Evolutionary conservation across 2,329 filamentous ascomycete genomes (phyloP).

Genomic region (Hysterium pulicare): DNA sequence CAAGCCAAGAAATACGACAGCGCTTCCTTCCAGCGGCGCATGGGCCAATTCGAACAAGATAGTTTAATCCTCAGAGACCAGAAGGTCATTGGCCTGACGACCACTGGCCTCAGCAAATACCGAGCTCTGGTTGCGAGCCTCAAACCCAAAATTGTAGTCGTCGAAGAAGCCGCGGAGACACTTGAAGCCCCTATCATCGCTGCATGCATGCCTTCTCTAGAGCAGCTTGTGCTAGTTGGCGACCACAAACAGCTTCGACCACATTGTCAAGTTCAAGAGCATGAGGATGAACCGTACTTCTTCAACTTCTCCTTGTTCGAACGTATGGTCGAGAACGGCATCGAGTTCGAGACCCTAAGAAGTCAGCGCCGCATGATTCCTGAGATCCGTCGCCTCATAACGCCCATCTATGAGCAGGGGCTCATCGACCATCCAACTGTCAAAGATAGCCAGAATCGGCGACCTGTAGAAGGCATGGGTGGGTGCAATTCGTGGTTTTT

Average conservation of each 20-base stretch:
- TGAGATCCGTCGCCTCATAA: constrained; percentile 59
- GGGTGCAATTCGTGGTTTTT: constrained; percentile 60
- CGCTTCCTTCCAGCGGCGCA: constrained; percentile 52
- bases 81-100: constrained; percentile 66
- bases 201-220: constrained; percentile 58
- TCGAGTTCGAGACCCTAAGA: constrained; percentile 63
- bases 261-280: constrained; percentile 59
- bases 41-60: constrained; percentile 59
- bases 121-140: constrained; percentile 65
- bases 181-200: constrained; percentile 61
- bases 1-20: constrained; percentile 51
- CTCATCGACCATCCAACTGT: constrained; percentile 60
- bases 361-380: constrained; percentile 72
- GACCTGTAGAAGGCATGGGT: constrained; percentile 61
- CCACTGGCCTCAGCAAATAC: constrained; percentile 79
- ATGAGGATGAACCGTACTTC: constrained; percentile 60
- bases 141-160: constrained; percentile 64
- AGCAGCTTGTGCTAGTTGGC: constrained; percentile 68
- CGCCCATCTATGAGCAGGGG: constrained; percentile 57
- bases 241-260: constrained; percentile 79
- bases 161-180: constrained; percentile 79
- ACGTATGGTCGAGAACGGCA: constrained; percentile 63
- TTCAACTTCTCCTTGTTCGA: constrained; percentile 78
- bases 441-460: constrained; percentile 41
- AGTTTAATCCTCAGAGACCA: constrained; percentile 58